Evolutionary conservation across 352 stramenopile genomes (phyloP).

Genomic region (Salisapilia sapeloensis): DNA sequence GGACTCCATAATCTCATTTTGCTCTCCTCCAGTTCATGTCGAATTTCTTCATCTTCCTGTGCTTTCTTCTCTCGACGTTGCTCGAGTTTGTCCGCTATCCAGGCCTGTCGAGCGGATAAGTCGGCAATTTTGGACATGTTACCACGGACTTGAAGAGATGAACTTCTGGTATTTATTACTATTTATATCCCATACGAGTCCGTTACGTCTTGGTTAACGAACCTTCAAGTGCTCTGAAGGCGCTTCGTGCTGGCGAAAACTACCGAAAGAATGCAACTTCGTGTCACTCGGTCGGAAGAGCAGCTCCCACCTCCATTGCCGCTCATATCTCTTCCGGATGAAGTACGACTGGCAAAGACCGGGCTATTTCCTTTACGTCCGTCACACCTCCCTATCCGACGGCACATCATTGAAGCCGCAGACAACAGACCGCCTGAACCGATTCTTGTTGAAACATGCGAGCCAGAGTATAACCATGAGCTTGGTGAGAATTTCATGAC

Average conservation of each 20-base stretch:
- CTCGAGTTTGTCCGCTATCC: constrained; percentile 24
- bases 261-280: too few relatives aligned
- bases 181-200: too few relatives aligned
- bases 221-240: too few relatives aligned
- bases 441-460: constrained; percentile 29
- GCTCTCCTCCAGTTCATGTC: constrained; percentile 9
- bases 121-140: too few relatives aligned
- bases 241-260: too few relatives aligned
- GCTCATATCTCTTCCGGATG: constrained; percentile 34
- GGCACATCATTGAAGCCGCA: constrained; percentile 7
- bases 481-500: constrained; percentile 12
- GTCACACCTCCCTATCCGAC: constrained; percentile 21
- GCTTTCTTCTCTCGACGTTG: constrained; percentile 20
- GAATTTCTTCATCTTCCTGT: constrained; percentile 11
- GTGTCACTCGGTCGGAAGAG: too few relatives aligned
- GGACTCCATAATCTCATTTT: constrained; percentile 29
- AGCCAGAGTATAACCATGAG: too few relatives aligned
- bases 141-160: too few relatives aligned
- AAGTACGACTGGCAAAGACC: constrained; percentile 18
- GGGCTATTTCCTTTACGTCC: constrained; percentile 18
- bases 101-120: constrained; percentile 24
- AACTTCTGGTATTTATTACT: too few relatives aligned
- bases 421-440: constrained; percentile 12
- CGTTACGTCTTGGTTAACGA: too few relatives aligned
- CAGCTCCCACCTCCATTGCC: constrained; percentile 37